Evolutionary conservation across 257 asterid species (phyloP).

Genomic region (Capsicum baccatum): DNA sequence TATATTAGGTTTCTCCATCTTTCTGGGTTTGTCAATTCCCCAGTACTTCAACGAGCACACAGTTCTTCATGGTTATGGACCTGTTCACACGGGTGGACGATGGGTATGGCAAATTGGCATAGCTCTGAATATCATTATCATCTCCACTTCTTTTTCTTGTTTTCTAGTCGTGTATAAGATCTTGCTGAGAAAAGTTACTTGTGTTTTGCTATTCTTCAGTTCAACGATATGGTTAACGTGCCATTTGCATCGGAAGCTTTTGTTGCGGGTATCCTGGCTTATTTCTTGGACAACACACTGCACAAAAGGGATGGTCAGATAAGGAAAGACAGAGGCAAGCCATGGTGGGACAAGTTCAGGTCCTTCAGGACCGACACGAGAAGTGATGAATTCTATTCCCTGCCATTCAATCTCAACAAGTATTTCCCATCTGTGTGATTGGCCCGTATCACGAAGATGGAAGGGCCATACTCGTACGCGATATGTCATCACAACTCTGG

Average conservation of each 20-base stretch:
- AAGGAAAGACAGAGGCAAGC: conserved; percentile 91
- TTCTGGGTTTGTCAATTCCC: conserved; percentile 84
- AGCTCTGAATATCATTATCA: neutral
- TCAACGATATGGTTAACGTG: conserved; percentile 79
- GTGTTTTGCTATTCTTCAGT: conserved; percentile 48
- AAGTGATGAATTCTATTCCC: conserved; percentile 92
- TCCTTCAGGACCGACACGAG: conserved; percentile 72
- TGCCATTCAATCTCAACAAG: conserved; percentile 89
- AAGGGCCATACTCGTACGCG: conserved; percentile 25
- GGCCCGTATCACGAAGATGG: conserved; percentile 12
- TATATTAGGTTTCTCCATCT: conserved; percentile 81
- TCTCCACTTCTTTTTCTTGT: neutral
- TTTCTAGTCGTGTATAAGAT: neutral
- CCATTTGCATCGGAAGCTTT: conserved; percentile 92
- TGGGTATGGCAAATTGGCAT: conserved; percentile 63
- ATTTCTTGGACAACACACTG: conserved; percentile 84
- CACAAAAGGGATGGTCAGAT: conserved; percentile 64
- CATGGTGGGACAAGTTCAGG: conserved; percentile 96
- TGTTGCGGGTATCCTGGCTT: conserved; percentile 84
- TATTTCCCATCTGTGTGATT: conserved; percentile 86
- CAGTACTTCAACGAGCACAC: conserved; percentile 94
- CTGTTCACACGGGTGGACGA: conserved; percentile 79
- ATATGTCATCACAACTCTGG: conserved; percentile 32
- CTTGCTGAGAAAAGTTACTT: neutral
- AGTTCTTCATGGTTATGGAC: conserved; percentile 74